Evolutionary conservation across 108 stramenopile genomes (phyloP), one percentile per base, ranked within the genome.

Genomic region (Hondaea fermentalgiana): DNA sequence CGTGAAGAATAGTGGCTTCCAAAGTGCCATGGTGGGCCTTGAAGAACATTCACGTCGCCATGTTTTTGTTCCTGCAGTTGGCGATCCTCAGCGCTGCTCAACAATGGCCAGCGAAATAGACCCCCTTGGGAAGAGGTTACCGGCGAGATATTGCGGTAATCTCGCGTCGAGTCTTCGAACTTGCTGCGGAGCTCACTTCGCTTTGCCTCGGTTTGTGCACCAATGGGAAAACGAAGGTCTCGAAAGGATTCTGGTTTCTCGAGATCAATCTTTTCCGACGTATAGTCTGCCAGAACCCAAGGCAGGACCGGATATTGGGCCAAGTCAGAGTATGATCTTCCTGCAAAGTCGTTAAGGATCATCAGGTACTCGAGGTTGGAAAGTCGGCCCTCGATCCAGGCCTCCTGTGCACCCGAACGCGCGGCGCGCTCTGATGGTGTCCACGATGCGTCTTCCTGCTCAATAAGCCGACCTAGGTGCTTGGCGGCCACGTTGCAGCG

Each of bases 1-100:
- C 97, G 97, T 43, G 97, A 97, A 28, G 96, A 96, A 91, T 99
- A 99, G 92, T 98, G 98, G 57, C 95, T 95, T 8, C 98, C 97
- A 89, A 98, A 98, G 72, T 97, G 92, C 49, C 92, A 93, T 17
- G 93, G 93, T 4, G 92, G 92, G 28, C 92, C 72, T 44, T 88
- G 25, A 4, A 58, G 87, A 21, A 90, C 92, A 14, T 49, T 51
- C 16, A 44, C 89, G 5, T 91, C 91, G 29, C 87, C 91, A 60
- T 91, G 71, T 23, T 57, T 72, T 25, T 51, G n/a, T 6, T 89
- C 89, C 19, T 88, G 28, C 43, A 89, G 44, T 59, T 57, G 49
- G 89, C 76, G 4, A 10, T 28, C 49, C 21, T 49, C 58, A 5
- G 44, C 28, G 53, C 29, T 19, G 28, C 23, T 29, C 3, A n/a